Evolutionary conservation across 2,329 filamentous ascomycete genomes (phyloP), one percentile per base, ranked within the genome.

Genomic region (Neodidymelliopsis sp.): DNA sequence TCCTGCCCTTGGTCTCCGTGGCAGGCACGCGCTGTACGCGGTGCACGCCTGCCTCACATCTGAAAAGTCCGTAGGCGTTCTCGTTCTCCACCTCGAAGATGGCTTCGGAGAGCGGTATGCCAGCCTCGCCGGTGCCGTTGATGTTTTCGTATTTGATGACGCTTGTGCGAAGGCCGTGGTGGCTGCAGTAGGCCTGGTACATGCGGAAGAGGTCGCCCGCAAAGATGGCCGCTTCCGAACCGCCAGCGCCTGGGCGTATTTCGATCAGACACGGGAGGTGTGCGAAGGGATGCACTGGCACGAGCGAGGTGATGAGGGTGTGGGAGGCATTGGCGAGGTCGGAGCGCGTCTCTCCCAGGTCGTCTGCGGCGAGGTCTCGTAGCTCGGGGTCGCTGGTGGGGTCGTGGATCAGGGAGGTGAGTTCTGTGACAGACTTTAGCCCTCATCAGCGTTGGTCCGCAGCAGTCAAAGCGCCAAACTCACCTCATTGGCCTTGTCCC

Each of bases 21-120:
- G 87, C 87, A 1, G 94, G 94, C 3, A 99, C 87, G 19, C 94
- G 86, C 77, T 99, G 94, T 0, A 99, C 94, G 20, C 94, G 85
- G 71, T 99, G 94, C 59, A 99, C 94, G 23, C 94, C 94, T 3
- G 93, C 90, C 74, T 99, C 94, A 62, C 87, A 87, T 53, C 93
- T 84, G 63, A 99, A 84, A 2, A 84, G 67, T 52, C 88, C 90
- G 73, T 96, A 99, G 16, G 91, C 87, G 22, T 90, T 90, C 1
- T 84, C 76, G 38, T 85, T 82, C 49, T 87, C 84, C 25, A 99
- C 79, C 71, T 97, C 91, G 19, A 99, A 81, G 18, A 99, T 85
- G 6, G 90, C 94, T 77, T 97, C 94, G 45, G 89, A 85, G 2
- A 97, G 79, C 6, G 90, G 86, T 19, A 83, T 76, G 55, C 91